Evolutionary conservation across 768 basidiomycete species (phyloP).

Genomic region (Auricularia sp.): DNA sequence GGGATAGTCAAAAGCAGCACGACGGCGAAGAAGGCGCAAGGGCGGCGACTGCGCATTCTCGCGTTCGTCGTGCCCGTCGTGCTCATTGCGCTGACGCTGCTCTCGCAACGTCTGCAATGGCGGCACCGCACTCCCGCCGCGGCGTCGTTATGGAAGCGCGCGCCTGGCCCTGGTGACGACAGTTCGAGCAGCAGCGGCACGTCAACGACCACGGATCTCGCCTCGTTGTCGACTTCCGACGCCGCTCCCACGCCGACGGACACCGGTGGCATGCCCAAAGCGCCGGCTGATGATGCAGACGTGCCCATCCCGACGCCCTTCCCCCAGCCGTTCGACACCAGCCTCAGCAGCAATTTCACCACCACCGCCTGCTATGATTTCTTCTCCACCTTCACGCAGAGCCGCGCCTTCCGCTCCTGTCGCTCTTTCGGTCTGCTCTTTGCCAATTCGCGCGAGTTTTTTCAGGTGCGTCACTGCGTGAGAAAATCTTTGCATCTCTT

Average conservation of each 20-base stretch:
- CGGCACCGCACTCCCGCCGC: not conserved
- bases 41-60: not conserved
- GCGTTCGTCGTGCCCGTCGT: not conserved
- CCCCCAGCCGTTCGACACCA: conserved; percentile 62
- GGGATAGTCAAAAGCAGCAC: not conserved
- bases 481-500: not conserved
- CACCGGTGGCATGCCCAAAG: not conserved
- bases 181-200: not conserved
- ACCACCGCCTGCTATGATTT: conserved; percentile 55
- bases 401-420: conserved; percentile 54
- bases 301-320: conserved; percentile 57
- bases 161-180: not conserved
- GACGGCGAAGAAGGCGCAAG: not conserved
- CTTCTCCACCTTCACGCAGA: conserved; percentile 64
- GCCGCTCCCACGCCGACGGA: not conserved
- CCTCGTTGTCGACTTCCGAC: not conserved
- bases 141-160: not conserved
- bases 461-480: conserved; percentile 32
- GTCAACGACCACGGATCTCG: conserved; percentile 11
- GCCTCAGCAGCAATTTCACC: conserved; percentile 55
- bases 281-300: conserved; percentile 14
- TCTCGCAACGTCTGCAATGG: not conserved
- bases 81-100: not conserved
- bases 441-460: conserved; percentile 42
- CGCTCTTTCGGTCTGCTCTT: conserved; percentile 63